Percentiles rank a stretch among this genome's conserved stretches.
These are phyloP conservation scores for Alternaria brassicae DNA, from an alignment of 2,329 filamentous ascomycete species.

Conservation along the genomic window DNA sequence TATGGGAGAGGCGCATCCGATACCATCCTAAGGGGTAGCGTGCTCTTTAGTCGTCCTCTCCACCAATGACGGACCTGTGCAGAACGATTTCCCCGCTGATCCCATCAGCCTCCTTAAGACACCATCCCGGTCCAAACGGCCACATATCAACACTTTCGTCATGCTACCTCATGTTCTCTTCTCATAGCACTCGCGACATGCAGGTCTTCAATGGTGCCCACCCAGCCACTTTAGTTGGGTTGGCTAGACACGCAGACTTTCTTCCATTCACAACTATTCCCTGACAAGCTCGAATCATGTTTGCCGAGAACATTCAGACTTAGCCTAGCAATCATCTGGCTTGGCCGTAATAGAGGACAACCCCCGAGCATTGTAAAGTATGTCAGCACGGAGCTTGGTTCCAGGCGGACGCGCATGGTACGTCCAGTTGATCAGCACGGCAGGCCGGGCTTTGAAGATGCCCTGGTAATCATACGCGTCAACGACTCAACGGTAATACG, in stretches of 20 bases:
- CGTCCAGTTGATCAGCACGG: slow-evolving; percentile 33
- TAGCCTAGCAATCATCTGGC: slow-evolving; percentile 14
- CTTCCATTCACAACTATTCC: background rate
- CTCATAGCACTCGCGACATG: background rate
- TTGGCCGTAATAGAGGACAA: slow-evolving; percentile 12
- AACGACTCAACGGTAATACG: no score
- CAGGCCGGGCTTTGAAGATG: slow-evolving; percentile 19
- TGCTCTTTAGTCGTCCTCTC: background rate
- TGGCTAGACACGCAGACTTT: background rate
- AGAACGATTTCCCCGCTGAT: slow-evolving; percentile 11
- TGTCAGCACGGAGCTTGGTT: slow-evolving; percentile 3
- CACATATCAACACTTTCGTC: background rate
- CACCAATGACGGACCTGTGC: slow-evolving; percentile 19
- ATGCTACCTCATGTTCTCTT: background rate
- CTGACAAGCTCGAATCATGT: background rate
- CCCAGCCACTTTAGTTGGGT: background rate
- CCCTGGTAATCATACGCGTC: slow-evolving; percentile 16
- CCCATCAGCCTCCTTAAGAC: slow-evolving; percentile 17
- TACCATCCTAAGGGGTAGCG: slow-evolving; percentile 15
- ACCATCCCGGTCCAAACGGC: background rate
- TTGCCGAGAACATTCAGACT: slow-evolving; percentile 4
- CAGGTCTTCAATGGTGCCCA: background rate
- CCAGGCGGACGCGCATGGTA: background rate
- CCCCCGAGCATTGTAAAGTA: background rate
- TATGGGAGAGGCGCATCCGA: slow-evolving; percentile 16